These are phyloP conservation scores for Amanita pseudoporphyria DNA, from an alignment of 768 basidiomycete species.

Conservation along the genomic window DNA sequence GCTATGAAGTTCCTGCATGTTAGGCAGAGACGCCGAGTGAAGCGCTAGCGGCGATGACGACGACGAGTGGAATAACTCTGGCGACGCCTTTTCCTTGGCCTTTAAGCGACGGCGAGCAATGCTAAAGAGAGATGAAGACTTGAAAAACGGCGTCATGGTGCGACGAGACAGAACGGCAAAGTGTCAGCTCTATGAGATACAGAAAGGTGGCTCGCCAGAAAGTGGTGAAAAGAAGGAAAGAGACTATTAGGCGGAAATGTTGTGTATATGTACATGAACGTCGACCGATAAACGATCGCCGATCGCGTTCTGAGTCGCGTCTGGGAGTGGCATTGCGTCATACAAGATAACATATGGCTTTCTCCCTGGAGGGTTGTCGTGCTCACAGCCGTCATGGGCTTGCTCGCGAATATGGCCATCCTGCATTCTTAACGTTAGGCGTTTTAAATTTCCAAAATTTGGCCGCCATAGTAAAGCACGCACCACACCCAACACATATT, in stretches of 20 bases:
- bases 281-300: not conserved
- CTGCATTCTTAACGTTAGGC: no score
- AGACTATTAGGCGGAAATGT: not conserved
- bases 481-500: no score
- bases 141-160: slow-evolving; percentile 5
- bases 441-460: no score
- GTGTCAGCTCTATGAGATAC: not conserved
- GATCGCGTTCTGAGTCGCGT: slow-evolving; percentile 6
- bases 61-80: not conserved
- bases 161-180: not conserved
- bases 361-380: not conserved
- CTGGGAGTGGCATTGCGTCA: slow-evolving; percentile 2
- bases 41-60: not conserved
- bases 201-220: not conserved
- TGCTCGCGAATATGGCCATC: no score
- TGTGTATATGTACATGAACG: not conserved
- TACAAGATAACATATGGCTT: not conserved
- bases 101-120: not conserved
- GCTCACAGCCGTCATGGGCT: no score
- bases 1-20: not conserved
- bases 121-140: not conserved
- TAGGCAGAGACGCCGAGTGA: slow-evolving; percentile 1
- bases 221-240: not conserved
- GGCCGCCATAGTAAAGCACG: no score
- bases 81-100: not conserved